Evolutionary conservation across 2,329 filamentous ascomycete species (phyloP), one percentile per base, ranked within the genome.

Genomic region (Chrysoporthe austroafricana): DNA sequence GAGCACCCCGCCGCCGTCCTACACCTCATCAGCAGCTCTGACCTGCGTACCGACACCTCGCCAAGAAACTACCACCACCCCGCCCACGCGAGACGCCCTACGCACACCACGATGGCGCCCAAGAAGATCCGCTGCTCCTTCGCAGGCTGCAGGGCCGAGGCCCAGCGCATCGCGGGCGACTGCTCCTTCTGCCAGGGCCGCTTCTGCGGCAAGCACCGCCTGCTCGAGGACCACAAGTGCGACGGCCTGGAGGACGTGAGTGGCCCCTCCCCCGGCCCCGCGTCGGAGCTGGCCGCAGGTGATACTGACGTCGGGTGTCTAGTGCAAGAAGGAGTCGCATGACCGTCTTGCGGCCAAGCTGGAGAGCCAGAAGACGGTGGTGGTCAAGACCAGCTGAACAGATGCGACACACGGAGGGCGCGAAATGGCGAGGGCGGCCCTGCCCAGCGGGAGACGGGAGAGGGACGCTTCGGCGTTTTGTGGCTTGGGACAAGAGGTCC

Each of bases 271-370:
- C 48, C 21, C 21, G 6, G 4, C 32, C 16, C 11, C 2, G n/a
- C 44, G 16, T 4, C 54, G n/a, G 32, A 39, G 34, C 34, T 57
- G 34, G 34, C 34, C 9, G 56, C 73, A 75, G 14, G n/a, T n/a
- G 59, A 50, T 59, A 14, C 63, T 60, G 26, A 68, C 2, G 18
- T 62, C 4, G 21, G 3, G 18, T n/a, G 2, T 11, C 70, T 57
- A 91, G 88, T 97, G 95, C 86, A 97, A 97, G 86, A 96, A 97
- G 84, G 93, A 97, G 80, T 95, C 92, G 56, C 93, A 97, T 81
- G 93, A 96, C 79, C 90, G 93, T 73, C 99, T 99, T 79, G 92
- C 93, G 68, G 91, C 94, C 72, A 94, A 96, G 82, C 85, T 99
- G 77, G 93, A 97, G 81, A 88, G 90, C 66, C 95, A 99, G 85